Conservation (phyloP, 192 early-diverging fungal species). For the Mortierella hygrophila region DNA sequence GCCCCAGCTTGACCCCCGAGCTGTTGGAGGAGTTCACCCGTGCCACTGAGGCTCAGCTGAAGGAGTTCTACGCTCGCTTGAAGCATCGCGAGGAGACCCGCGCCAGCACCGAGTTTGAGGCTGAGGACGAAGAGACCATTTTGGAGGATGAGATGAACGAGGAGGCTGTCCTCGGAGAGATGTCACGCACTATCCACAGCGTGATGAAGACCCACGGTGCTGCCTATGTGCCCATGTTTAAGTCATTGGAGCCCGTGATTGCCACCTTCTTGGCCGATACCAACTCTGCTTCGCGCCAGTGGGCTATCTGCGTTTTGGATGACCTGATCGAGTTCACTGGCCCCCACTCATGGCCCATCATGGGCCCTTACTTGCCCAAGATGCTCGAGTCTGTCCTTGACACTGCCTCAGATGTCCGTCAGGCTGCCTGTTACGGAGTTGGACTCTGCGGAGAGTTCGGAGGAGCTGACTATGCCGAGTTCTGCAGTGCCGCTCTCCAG, state of each 20-base stretch:
- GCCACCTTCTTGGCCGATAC: constrained; percentile 72
- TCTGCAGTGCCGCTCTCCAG: constrained; percentile 77
- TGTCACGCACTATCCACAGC: constrained; percentile 85
- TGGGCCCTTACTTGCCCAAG: constrained; percentile 74
- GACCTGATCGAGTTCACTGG: constrained; percentile 95
- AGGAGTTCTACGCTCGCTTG: constrained; percentile 82
- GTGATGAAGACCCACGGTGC: constrained; percentile 82
- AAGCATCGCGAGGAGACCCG: constrained; percentile 81
- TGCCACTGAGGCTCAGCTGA: constrained; percentile 76
- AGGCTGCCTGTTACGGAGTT: constrained; percentile 94
- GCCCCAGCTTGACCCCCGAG: constrained; percentile 70
- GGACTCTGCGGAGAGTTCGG: constrained; percentile 94
- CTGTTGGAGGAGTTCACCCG: constrained; percentile 81
- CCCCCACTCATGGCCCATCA: constrained; percentile 73
- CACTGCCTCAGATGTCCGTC: constrained; percentile 82
- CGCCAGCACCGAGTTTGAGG: constrained; percentile 86
- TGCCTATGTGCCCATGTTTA: constrained; percentile 85
- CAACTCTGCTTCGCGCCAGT: constrained; percentile 84
- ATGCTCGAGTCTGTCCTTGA: constrained; percentile 71
- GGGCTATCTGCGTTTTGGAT: constrained; percentile 93
- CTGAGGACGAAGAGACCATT: constrained; percentile 92
- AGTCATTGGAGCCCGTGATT: constrained; percentile 81
- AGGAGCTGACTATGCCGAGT: constrained; percentile 83
- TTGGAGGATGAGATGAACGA: constrained; percentile 86
- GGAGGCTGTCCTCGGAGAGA: constrained; percentile 85